Conservation (phyloP, 2,329 filamentous ascomycete species). For the Myriosclerotinia scirpicola region DNA sequence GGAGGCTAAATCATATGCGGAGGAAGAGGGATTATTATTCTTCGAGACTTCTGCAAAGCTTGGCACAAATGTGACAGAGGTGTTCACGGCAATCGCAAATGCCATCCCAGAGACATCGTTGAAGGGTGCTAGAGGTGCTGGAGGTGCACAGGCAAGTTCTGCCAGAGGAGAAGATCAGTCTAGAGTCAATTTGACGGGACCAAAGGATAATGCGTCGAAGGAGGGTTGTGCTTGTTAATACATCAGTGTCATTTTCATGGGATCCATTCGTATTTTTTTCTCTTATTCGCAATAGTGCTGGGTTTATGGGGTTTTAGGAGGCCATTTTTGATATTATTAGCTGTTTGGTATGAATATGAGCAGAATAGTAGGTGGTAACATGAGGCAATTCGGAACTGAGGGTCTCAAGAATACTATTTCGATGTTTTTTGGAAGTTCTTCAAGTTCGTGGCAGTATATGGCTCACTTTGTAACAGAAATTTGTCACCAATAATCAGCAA, state of each 20-base stretch:
- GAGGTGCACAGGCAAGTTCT: slow-evolving; percentile 54
- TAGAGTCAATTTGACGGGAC: slow-evolving; percentile 78
- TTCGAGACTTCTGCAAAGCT: slow-evolving; percentile 99
- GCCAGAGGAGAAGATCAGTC: slow-evolving; percentile 65
- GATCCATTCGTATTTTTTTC: slow-evolving; percentile 27
- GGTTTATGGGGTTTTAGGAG: slow-evolving; percentile 31
- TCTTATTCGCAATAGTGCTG: slow-evolving; percentile 24
- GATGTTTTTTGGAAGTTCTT: not conserved
- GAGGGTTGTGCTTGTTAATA: slow-evolving; percentile 84
- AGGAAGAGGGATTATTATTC: slow-evolving; percentile 91
- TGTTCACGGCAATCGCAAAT: slow-evolving; percentile 97
- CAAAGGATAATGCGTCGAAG: slow-evolving; percentile 73
- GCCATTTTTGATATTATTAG: slow-evolving; percentile 30
- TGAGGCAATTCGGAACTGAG: not conserved
- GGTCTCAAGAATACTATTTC: slow-evolving; percentile 8
- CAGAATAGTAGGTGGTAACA: slow-evolving; percentile 20
- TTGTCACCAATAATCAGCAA: slow-evolving; percentile 10
- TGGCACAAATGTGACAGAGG: slow-evolving; percentile 88
- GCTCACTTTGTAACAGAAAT: slow-evolving; percentile 18
- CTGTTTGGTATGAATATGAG: slow-evolving; percentile 34
- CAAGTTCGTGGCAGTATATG: not conserved
- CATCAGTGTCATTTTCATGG: slow-evolving; percentile 24
- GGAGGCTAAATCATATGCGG: slow-evolving; percentile 89
- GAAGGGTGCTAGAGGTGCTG: slow-evolving; percentile 79
- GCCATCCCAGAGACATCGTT: slow-evolving; percentile 95